Conservation (phyloP, 148 eudicot species). For the Fallopia convolvulus region DNA sequence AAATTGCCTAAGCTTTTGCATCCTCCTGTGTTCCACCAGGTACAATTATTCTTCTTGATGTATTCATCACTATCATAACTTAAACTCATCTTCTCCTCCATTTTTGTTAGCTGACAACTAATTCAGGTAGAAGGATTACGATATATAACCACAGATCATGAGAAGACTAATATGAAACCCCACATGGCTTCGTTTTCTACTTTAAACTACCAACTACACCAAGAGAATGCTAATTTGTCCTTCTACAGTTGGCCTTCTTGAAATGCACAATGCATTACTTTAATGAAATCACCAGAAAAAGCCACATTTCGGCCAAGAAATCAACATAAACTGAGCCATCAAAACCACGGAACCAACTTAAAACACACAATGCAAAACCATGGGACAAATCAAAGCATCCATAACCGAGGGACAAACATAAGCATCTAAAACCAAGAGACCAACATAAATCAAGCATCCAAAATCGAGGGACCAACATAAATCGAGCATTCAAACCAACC, state of each 20-base stretch:
- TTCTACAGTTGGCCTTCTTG: background rate
- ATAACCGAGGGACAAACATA: too few relatives aligned
- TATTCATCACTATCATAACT: constrained; percentile 92
- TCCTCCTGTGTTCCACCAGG: too few relatives aligned
- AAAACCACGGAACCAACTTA: too few relatives aligned
- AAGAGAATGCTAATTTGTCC: background rate
- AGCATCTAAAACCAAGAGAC: too few relatives aligned
- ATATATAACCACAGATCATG: background rate
- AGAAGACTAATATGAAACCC: background rate
- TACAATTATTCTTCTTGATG: constrained; percentile 73
- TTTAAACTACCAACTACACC: background rate
- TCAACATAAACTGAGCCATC: too few relatives aligned
- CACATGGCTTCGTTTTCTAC: background rate
- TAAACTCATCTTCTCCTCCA: constrained; percentile 75
- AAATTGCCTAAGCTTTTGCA: too few relatives aligned
- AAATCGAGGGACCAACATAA: too few relatives aligned
- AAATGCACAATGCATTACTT: background rate
- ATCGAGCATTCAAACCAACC: too few relatives aligned
- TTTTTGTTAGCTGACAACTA: constrained; percentile 56
- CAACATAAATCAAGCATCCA: too few relatives aligned
- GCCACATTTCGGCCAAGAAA: background rate
- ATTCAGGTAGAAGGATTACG: background rate
- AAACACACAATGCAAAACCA: too few relatives aligned
- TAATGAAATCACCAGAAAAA: background rate
- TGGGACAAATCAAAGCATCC: too few relatives aligned